These are phyloP conservation scores for Apiotrichum siamense DNA, from an alignment of 1,284 basidiomycete genomes.

Conservation along the genomic window DNA sequence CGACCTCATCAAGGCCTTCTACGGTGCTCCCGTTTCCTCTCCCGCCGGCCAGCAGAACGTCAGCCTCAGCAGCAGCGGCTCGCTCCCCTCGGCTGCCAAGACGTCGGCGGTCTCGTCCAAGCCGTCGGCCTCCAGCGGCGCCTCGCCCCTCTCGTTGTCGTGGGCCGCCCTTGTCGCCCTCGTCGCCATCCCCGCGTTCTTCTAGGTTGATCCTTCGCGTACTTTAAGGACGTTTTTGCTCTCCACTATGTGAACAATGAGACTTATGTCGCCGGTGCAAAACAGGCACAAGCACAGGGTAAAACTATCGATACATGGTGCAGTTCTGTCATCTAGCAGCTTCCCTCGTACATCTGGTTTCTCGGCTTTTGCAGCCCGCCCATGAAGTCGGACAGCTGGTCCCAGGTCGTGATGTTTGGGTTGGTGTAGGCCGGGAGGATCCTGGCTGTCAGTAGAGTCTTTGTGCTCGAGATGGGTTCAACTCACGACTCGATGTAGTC, in stretches of 20 bases:
- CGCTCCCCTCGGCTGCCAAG: neutral
- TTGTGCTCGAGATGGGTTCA: neutral
- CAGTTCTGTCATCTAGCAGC: constrained; percentile 15
- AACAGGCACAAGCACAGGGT: neutral
- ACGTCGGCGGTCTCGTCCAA: neutral
- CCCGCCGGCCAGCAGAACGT: neutral
- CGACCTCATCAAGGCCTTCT: constrained; percentile 54
- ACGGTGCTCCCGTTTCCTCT: constrained; percentile 1
- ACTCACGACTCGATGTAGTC: constrained; percentile 38
- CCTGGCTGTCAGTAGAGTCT: constrained; percentile 6
- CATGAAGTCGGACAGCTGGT: constrained; percentile 1
- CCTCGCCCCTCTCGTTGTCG: neutral
- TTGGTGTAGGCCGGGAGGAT: constrained; percentile 36
- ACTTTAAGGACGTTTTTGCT: too few species aligned
- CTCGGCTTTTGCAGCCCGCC: constrained; percentile 18
- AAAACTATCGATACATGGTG: neutral
- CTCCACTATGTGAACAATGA: neutral
- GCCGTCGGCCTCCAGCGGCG: neutral
- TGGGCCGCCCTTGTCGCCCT: neutral
- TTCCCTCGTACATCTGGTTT: constrained; percentile 27
- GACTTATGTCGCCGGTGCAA: too few species aligned
- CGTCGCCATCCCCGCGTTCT: neutral
- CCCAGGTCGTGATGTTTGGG: constrained; percentile 45
- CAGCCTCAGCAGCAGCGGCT: neutral
- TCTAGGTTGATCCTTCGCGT: too few species aligned